These are phyloP conservation scores for Leishmania guyanensis DNA, from an alignment of 208 protist genomes.

Conservation along the genomic window DNA sequence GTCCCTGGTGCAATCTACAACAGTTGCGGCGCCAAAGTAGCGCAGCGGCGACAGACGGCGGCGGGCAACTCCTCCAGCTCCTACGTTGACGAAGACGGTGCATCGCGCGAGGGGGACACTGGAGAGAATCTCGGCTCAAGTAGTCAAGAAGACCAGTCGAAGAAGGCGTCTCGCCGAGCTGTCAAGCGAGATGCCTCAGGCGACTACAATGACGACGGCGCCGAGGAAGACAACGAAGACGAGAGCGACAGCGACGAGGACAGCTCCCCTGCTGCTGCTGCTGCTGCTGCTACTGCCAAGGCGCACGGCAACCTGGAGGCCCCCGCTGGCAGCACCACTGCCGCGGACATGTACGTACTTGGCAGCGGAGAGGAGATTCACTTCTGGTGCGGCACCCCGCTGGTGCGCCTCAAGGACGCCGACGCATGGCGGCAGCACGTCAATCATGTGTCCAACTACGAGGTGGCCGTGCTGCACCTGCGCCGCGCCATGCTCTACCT, in stretches of 20 bases:
- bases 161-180: not conserved
- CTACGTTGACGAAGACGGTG: slow-evolving; percentile 6
- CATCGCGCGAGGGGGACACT: slow-evolving; percentile 5
- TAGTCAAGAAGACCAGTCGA: not conserved
- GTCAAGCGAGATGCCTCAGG: not conserved
- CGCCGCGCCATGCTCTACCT: slow-evolving; percentile 87
- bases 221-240: slow-evolving; percentile 27
- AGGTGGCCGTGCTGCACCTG: slow-evolving; percentile 67
- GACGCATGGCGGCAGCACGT: slow-evolving; percentile 43
- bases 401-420: slow-evolving; percentile 53
- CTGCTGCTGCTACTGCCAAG: not conserved
- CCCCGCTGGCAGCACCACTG: slow-evolving; percentile 7
- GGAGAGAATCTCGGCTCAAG: not conserved
- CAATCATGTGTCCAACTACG: slow-evolving; percentile 49
- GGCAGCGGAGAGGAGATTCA: slow-evolving; percentile 63
- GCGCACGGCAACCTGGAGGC: slow-evolving; percentile 48
- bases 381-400: slow-evolving; percentile 69
- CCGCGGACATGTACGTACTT: slow-evolving; percentile 43
- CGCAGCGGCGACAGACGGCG: slow-evolving; percentile 20
- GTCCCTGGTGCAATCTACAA: slow-evolving; percentile 81
- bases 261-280: not conserved
- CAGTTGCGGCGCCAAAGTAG: slow-evolving; percentile 68
- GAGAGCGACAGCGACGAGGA: slow-evolving; percentile 12
- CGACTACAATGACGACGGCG: slow-evolving; percentile 9
- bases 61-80: not conserved